Evolutionary conservation across 139 green algal genomes (phyloP).

Genomic region (Pseudopediastrum boryanum): DNA sequence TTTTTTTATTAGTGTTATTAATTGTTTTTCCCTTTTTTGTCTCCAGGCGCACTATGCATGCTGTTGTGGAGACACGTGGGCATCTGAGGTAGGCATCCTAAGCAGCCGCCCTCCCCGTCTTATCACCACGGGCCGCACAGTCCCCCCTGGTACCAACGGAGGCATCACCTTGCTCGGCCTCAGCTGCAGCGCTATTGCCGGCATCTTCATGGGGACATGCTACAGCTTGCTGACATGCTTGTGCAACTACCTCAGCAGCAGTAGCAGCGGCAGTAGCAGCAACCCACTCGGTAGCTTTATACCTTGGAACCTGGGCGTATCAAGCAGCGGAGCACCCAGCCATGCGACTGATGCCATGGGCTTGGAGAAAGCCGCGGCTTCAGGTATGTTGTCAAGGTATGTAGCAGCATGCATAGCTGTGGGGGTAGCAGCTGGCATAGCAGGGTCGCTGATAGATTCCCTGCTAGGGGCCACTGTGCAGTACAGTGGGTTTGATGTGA

Average conservation of each 20-base stretch:
- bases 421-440: constrained; percentile 54
- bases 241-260: no score
- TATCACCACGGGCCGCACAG: constrained; percentile 59
- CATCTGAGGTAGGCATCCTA: constrained; percentile 83
- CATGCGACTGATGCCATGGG: no score
- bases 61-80: constrained; percentile 87
- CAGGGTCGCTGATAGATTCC: constrained; percentile 83
- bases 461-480: constrained; percentile 89
- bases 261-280: no score
- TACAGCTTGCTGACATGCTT: constrained; percentile 37
- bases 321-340: no score
- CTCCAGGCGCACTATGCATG: constrained; percentile 77
- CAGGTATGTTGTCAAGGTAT: background rate
- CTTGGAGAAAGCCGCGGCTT: background rate
- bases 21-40: no score
- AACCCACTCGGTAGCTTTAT: no score
- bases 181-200: constrained; percentile 59
- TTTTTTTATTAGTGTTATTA: no score
- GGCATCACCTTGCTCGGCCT: constrained; percentile 71
- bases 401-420: background rate
- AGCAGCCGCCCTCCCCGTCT: constrained; percentile 59
- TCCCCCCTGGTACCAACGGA: constrained; percentile 74
- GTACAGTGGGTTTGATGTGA: constrained; percentile 44
- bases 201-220: constrained; percentile 64
- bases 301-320: no score